Conservation (phyloP, 2,329 filamentous ascomycete species). For the Epicoccum nigrum region DNA sequence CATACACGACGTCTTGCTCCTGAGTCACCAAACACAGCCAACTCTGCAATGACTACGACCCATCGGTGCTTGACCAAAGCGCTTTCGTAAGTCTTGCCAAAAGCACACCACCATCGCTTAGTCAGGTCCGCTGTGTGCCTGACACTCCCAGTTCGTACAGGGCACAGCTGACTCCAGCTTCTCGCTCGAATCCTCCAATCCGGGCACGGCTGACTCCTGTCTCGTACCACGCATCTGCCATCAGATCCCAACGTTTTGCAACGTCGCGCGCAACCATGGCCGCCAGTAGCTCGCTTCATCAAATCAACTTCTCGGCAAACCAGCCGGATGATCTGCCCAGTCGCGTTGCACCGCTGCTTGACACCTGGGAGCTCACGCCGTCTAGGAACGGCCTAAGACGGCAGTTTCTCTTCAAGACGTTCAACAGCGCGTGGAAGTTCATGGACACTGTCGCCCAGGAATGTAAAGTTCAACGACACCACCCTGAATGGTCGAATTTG, state of each 20-base stretch:
- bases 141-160: slow-evolving; percentile 28
- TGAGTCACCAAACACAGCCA: neutral
- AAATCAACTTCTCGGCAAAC: slow-evolving; percentile 36
- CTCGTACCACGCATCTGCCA: slow-evolving; percentile 9
- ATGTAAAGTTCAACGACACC: slow-evolving; percentile 41
- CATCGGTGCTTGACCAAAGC: slow-evolving; percentile 22
- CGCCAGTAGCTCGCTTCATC: neutral
- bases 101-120: slow-evolving; percentile 24
- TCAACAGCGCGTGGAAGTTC: slow-evolving; percentile 42
- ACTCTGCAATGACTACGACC: slow-evolving; percentile 10
- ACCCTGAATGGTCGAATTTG: slow-evolving; percentile 44
- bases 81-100: slow-evolving; percentile 34
- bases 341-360: slow-evolving; percentile 31
- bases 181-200: slow-evolving; percentile 2
- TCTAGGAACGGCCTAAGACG: slow-evolving; percentile 36
- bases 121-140: slow-evolving; percentile 16
- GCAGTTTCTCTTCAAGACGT: slow-evolving; percentile 37
- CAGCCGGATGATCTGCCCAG: slow-evolving; percentile 36
- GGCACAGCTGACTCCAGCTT: slow-evolving; percentile 15
- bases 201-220: slow-evolving; percentile 1
- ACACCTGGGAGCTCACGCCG: slow-evolving; percentile 33
- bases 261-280: slow-evolving; percentile 3
- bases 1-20: too few species aligned
- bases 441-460: slow-evolving; percentile 44
- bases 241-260: neutral